A percentile compares a stretch with the other conserved stretches of the same genome.
phyloP scores from a whole-genome alignment of 2,329 filamentous ascomycete genomes.

The Trichoderma atrobrunneum region DNA sequence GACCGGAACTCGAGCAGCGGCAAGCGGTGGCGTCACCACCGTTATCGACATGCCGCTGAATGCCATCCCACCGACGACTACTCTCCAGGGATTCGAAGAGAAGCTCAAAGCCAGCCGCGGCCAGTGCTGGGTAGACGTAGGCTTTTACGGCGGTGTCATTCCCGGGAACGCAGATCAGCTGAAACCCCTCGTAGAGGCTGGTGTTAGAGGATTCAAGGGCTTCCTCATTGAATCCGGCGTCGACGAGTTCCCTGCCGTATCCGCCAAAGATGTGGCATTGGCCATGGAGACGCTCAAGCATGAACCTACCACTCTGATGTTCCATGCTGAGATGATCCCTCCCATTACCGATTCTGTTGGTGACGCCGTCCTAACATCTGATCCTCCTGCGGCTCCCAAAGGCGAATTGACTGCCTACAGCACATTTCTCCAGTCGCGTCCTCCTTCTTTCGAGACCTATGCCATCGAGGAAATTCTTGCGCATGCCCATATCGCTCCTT shows the following conservation, averaged over 20 bases:
- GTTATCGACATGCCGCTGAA: constrained; percentile 98
- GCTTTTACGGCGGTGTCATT: constrained; percentile 92
- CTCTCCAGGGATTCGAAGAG: constrained; percentile 73
- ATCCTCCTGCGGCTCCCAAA: constrained; percentile 65
- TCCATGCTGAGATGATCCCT: constrained; percentile 98
- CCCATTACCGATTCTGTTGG: constrained; percentile 76
- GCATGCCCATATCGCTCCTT: constrained; percentile 74
- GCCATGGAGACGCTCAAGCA: constrained; percentile 80
- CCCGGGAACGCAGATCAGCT: constrained; percentile 83
- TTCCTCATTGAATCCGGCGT: constrained; percentile 97
- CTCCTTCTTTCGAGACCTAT: constrained; percentile 85
- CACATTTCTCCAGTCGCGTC: constrained; percentile 89
- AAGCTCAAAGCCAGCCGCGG: constrained; percentile 81
- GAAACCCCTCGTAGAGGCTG: constrained; percentile 74
- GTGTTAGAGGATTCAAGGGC: constrained; percentile 94
- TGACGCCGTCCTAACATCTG: constrained; percentile 68
- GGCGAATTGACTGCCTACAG: constrained; percentile 76
- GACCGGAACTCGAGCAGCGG: constrained; percentile 89
- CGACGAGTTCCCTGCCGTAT: constrained; percentile 93
- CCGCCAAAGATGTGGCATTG: constrained; percentile 69
- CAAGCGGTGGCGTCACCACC: constrained; percentile 93
- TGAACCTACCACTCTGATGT: constrained; percentile 90
- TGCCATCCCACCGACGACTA: constrained; percentile 94
- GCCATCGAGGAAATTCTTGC: constrained; percentile 85
- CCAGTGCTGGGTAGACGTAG: constrained; percentile 98